Evolutionary conservation across 352 stramenopile species (phyloP), one percentile per base, ranked within the genome.

Genomic region (Globisporangium apiculatum): DNA sequence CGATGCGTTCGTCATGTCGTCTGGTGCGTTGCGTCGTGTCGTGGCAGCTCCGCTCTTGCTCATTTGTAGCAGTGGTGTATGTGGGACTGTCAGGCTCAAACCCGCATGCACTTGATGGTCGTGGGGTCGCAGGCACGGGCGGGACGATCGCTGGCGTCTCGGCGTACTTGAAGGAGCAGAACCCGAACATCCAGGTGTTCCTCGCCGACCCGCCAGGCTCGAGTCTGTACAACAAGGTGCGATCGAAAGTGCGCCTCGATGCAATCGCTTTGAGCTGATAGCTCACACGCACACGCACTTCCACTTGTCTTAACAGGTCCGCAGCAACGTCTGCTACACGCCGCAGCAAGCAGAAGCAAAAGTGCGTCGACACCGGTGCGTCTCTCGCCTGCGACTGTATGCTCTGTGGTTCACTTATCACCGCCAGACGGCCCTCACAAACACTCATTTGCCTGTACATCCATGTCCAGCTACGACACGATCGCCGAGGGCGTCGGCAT

Each of bases 1-100:
- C 7, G 91, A 99, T 65, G 97, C 95, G 7, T 99, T 99, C 70
- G 87, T 98, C 47, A 99, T 99, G 94, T 98, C 93, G 17, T 92
- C 96, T 38, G 97, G 97, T 89, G 46, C 31, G 1, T 64, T 43
- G 24, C 45, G 4, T 38, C 18, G 10, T 42, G 31, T 18, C 43
- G 50, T 31, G 24, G 24, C 24, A 31, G 24, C 24, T 31, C 24
- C 24, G 24, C 24, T 31, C 24, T 31, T 31, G 24, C 24, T 31
- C 24, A 31, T 31, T 31, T 31, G 24, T 3, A 3, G 24, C 24
- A 31, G 24, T 31, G 24, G 24, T 31, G 24, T 31, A 31, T 43
- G n/a, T 5, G 12, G 5, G 42, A 15, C 42, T 62, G 12, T 47
- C 24, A 10, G 3, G 9, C 14, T 37, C 12, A 4, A 18, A 48